Base-by-base conservation (phyloP, 208 protist genomes). In the Acanthamoeba royreba region DNA sequence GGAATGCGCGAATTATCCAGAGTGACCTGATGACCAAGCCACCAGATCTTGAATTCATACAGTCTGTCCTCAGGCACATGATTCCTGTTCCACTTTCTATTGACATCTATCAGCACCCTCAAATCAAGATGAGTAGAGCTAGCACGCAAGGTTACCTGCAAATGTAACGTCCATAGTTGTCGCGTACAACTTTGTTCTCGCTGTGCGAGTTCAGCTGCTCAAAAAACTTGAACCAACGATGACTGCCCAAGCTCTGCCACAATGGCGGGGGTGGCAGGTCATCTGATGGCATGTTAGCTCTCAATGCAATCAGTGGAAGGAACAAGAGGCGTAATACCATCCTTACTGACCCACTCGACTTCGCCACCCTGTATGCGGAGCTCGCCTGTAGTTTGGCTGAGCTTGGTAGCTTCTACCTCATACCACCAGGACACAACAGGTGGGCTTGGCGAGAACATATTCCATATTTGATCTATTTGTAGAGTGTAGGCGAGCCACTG, bases 141-240 rank as follows among this genome's bases (percentile, higher is more conserved):
- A 15, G 42, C 7, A 89, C 72, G 19, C 47, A n/a, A 5, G 35
- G 52, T 9, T 42, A 45, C 85, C 46, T 87, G 35, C 88, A 92
- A 33, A 92, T 92, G 63, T 81, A 92, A 25, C 88, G 55, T 8
- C 88, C 88, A 1, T 15, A 92, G 88, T 47, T 3, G 46, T 81
- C 58, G 25, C 88, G 53, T 22, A 92, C 9, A 28, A 22, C 46
- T 9, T 11, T 31, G 19, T 81, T 40, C 28, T 53, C 66, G 25
- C 0, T 9, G 66, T 81, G 22, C 17, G 0, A 5, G 88, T 81
- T 92, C n/a, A 92, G 4, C n/a, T 52, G 40, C 66, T 92, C 88
- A 38, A 81, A 92, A 45, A 92, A 81, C 88, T 92, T 92, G 88
- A 63, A 92, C 88, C 88, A 92, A 11, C 88, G 55, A 42, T 92